Evolutionary conservation across 352 stramenopile species (phyloP), one percentile per base, ranked within the genome.

Genomic region (Phytophthora colocasiae): DNA sequence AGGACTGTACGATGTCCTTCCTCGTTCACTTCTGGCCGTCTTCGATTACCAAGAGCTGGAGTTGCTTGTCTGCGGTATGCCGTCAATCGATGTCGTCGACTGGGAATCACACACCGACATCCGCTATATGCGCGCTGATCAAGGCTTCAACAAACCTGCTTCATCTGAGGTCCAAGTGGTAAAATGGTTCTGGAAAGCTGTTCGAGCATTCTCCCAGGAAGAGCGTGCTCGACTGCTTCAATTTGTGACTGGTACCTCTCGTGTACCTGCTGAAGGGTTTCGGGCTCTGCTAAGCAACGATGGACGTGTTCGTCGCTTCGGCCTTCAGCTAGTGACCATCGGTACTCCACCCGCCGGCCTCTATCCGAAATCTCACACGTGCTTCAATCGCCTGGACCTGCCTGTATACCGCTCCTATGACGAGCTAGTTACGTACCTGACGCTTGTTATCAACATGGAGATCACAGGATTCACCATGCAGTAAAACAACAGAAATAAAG

Each of bases 361-460:
- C 10, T 95, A 91, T 57, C 89, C 87, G 26, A 93, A 94, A 73
- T 83, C 85, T 12, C 89, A 96, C 76, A 96, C 87, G 26, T 96
- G 88, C 74, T 95, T 96, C 68, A 96, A 96, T 71, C 88, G 85
- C 45, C 87, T 96, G 32, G 88, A 96, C 48, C 49, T 96, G n/a
- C 88, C 88, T 8, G 60, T 92, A 51, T 95, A 95, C 62, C 72
- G 78, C 19, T 85, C 77, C 7, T 81, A 81, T 11, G 59, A 92
- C 67, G 73, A 92, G 77, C 86, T 99, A 71, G 89, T 92, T 69
- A 97, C 97, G 66, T 99, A 99, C 76, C 81, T 99, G 10, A 85
- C 98, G 8, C 91, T 98, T 54, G 96, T 98, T 10, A 99, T 99
- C 63, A 98, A 98, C 55, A 99, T 99, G 96, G 95, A 98, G 75